Evolutionary conservation across 257 asterid species (phyloP).

Genomic region (Nyctanthes arbortristis): DNA sequence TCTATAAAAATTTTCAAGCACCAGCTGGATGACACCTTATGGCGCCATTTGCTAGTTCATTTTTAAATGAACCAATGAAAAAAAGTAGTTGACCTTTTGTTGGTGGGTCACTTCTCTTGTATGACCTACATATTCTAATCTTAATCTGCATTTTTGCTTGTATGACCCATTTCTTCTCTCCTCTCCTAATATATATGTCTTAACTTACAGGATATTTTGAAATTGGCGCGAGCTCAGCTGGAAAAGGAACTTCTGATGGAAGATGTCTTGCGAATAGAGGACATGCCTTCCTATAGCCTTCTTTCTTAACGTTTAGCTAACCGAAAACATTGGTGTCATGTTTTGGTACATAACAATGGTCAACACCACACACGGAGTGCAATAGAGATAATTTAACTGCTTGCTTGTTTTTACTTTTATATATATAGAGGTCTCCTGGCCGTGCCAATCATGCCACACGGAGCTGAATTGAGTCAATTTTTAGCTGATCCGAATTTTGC

Average conservation of each 20-base stretch:
- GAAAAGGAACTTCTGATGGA: slow-evolving; percentile 76
- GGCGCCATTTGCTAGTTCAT: too few species aligned
- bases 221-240: slow-evolving; percentile 58
- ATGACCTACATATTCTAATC: not conserved
- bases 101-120: not conserved
- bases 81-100: too few species aligned
- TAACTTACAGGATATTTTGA: slow-evolving; percentile 56
- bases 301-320: slow-evolving; percentile 36
- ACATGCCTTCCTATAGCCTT: slow-evolving; percentile 78
- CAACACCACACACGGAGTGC: not conserved
- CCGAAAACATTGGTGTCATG: slow-evolving; percentile 6
- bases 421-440: not conserved
- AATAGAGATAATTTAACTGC: not conserved
- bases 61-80: too few species aligned
- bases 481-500: not conserved
- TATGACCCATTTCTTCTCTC: not conserved
- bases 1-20: too few species aligned
- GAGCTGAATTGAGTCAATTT: not conserved
- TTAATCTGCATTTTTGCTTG: not conserved
- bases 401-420: not conserved
- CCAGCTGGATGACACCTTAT: too few species aligned
- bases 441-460: not conserved
- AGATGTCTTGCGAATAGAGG: slow-evolving; percentile 63
- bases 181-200: not conserved
- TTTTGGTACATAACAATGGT: not conserved